Evolutionary conservation across 192 early-diverging fungal species (phyloP).

Genomic region (Entophlyctis luteolus): DNA sequence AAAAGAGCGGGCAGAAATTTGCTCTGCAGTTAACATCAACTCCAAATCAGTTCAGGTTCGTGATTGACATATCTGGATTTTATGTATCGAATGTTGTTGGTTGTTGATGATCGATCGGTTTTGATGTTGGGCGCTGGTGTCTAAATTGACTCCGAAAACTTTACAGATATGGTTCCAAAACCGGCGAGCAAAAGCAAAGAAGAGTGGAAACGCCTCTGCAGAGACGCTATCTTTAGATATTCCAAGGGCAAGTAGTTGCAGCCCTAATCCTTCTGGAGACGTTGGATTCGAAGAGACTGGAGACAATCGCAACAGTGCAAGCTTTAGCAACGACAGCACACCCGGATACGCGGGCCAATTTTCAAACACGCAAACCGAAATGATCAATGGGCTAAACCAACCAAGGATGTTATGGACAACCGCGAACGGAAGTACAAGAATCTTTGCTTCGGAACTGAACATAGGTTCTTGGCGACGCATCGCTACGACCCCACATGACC

Average conservation of each 20-base stretch:
- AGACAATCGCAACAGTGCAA: background rate
- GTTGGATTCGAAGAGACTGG: background rate
- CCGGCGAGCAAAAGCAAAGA: constrained; percentile 67
- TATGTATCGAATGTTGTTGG: background rate
- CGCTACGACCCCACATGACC: background rate
- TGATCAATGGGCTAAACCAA: no score
- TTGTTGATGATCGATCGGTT: constrained; percentile 32
- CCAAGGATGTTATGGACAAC: background rate
- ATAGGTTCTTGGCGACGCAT: constrained; percentile 28
- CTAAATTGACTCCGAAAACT: background rate
- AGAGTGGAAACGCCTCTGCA: background rate
- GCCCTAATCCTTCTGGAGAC: background rate
- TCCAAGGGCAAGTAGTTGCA: background rate
- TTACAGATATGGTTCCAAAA: constrained; percentile 82
- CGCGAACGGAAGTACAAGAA: background rate
- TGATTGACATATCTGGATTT: background rate
- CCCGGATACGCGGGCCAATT: no score
- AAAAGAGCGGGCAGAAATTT: constrained; percentile 16
- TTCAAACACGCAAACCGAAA: no score
- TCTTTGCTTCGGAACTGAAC: constrained; percentile 4
- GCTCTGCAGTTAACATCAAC: constrained; percentile 15
- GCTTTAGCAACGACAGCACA: no score
- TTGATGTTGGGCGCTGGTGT: constrained; percentile 12
- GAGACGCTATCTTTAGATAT: background rate
- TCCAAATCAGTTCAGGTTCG: constrained; percentile 16